phyloP scores from a whole-genome alignment of 2,329 filamentous ascomycete species.

The Ophiobolus disseminans region DNA sequence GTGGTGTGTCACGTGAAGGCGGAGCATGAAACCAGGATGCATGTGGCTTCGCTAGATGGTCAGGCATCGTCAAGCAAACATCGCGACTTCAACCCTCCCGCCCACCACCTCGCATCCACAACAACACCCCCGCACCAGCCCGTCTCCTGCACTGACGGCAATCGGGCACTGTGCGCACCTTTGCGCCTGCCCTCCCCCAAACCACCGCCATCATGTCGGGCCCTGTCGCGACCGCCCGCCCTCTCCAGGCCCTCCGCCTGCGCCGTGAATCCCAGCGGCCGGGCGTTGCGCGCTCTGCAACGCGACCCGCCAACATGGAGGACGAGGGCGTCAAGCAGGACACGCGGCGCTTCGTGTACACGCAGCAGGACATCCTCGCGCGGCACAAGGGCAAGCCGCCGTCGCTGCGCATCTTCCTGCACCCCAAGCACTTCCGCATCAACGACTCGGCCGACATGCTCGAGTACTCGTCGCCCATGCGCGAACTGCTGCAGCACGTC shows the following conservation, averaged over 20 bases:
- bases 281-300: conserved; percentile 36
- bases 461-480: conserved; percentile 91
- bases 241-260: conserved; percentile 52
- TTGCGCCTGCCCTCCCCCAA: conserved; percentile 20
- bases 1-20: conserved; percentile 4
- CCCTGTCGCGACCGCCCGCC: conserved; percentile 42
- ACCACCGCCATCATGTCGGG: conserved; percentile 39
- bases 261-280: conserved; percentile 54
- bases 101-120: conserved; percentile 9
- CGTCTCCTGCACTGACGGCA: conserved; percentile 7
- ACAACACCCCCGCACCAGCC: background rate
- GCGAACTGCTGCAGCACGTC: conserved; percentile 78
- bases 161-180: conserved; percentile 17
- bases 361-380: conserved; percentile 78
- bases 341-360: conserved; percentile 63
- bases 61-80: conserved; percentile 16
- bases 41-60: background rate
- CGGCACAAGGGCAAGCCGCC: conserved; percentile 77
- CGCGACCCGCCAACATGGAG: conserved; percentile 38
- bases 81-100: conserved; percentile 9
- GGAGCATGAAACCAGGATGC: conserved; percentile 3
- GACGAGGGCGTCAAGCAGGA: conserved; percentile 38
- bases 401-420: conserved; percentile 85
- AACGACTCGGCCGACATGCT: conserved; percentile 94
- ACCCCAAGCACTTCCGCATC: conserved; percentile 79